phyloP scores from a whole-genome alignment of 257 asterid species.

The Nicotiana attenuata region DNA sequence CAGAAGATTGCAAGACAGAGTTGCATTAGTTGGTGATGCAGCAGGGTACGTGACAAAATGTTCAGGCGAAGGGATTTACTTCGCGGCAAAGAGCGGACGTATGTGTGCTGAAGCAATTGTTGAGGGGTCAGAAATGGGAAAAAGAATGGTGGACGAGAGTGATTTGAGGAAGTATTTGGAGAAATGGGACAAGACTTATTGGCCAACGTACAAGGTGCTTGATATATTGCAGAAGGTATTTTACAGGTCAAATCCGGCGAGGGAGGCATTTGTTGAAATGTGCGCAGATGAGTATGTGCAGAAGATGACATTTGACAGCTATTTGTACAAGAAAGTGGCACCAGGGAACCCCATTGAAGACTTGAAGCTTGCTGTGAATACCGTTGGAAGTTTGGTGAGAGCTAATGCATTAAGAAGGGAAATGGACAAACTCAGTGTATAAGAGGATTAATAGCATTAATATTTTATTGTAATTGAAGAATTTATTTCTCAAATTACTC shows the following conservation, averaged over 20 bases:
- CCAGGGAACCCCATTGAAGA: slow-evolving; percentile 94
- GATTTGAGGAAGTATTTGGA: slow-evolving; percentile 75
- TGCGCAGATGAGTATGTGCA: slow-evolving; percentile 91
- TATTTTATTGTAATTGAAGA: not conserved
- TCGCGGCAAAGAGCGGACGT: slow-evolving; percentile 87
- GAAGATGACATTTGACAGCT: slow-evolving; percentile 92
- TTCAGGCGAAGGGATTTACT: slow-evolving; percentile 88
- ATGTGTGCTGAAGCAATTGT: slow-evolving; percentile 96
- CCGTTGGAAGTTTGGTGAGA: slow-evolving; percentile 82
- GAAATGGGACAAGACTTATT: slow-evolving; percentile 86
- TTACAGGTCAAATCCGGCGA: slow-evolving; percentile 81
- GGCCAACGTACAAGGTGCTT: slow-evolving; percentile 88
- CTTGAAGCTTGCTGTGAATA: slow-evolving; percentile 78
- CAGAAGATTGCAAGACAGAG: slow-evolving; percentile 52
- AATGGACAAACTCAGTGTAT: slow-evolving; percentile 71
- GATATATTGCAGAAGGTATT: slow-evolving; percentile 85
- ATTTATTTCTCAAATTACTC: not conserved
- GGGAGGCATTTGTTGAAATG: slow-evolving; percentile 91
- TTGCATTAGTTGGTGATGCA: slow-evolving; percentile 82
- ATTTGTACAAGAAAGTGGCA: slow-evolving; percentile 71
- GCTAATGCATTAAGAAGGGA: slow-evolving; percentile 84
- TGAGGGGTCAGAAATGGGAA: slow-evolving; percentile 80
- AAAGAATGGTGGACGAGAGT: slow-evolving; percentile 70
- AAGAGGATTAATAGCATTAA: not conserved
- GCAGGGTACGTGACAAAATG: slow-evolving; percentile 91